Evolutionary conservation across 768 basidiomycete species (phyloP), one percentile per base, ranked within the genome.

Genomic region (Tephrocybe sp.): DNA sequence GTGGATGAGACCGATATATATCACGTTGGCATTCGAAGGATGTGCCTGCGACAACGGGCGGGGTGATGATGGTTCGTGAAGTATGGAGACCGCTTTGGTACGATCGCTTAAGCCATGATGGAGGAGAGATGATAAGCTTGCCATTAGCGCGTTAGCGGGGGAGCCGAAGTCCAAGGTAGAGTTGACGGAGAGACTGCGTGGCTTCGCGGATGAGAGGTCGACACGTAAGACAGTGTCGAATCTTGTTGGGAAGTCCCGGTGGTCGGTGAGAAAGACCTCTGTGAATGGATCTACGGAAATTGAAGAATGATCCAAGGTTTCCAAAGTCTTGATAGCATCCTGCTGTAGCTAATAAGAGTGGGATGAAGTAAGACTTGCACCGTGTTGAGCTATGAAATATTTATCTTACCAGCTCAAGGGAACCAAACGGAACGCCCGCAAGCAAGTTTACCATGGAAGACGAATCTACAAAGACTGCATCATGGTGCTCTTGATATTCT

Each of bases 1-100:
- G 58, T 91, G 81, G 14, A 93, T 69, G 6, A 98, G 66, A 3
- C 96, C 95, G 28, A 98, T 72, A 55, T 81, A 77, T 32, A 94
- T 64, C 3, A 70, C 65, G 20, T 78, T 65, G 0, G 79, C 68
- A 12, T 70, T 74, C 5, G 78, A 70, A 4, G 82, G 83, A 34
- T 81, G 77, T 1, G 78, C 75, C 54, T 86, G 80, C 15, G 75
- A 84, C 32, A 78, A 59, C 15, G 74, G 71, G 8, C 79, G 78
- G 15, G 66, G 66, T 18, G 65, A 58, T 11, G 78, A 71, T 5
- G 80, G 70, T 7, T 76, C 74, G 50, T 78, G 81, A 32, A 89
- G 76, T 42, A 92, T 70, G 8, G 81, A 76, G 11, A 88, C 70
- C 1, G 84, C 83, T 51, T 81, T 80, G 1, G 78, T 78, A 20